These are phyloP conservation scores for Debaryomyces prosopidis DNA, from an alignment of 805 yeast genomes.

Conservation along the genomic window DNA sequence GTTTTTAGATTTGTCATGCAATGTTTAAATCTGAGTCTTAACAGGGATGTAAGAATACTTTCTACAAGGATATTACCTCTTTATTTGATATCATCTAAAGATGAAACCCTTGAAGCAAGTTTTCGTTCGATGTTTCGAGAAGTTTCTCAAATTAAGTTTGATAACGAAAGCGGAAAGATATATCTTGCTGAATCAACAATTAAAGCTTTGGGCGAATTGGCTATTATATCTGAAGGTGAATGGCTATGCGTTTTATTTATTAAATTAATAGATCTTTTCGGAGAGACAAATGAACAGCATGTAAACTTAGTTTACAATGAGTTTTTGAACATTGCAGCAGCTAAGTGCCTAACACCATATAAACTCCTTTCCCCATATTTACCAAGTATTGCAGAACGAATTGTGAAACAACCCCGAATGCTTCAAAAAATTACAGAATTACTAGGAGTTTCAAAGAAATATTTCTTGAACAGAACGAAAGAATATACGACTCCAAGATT, in stretches of 20 bases:
- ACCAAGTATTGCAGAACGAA: slow-evolving; percentile 64
- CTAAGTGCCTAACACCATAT: slow-evolving; percentile 67
- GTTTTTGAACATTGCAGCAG: slow-evolving; percentile 56
- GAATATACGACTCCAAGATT: slow-evolving; percentile 76
- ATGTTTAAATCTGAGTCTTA: slow-evolving; percentile 37
- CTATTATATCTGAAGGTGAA: slow-evolving; percentile 64
- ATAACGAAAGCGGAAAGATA: slow-evolving; percentile 18
- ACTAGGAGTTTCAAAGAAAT: slow-evolving; percentile 59
- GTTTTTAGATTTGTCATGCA: slow-evolving; percentile 43
- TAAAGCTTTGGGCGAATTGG: slow-evolving; percentile 63
- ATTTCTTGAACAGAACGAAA: slow-evolving; percentile 68
- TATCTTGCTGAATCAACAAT: slow-evolving; percentile 60
- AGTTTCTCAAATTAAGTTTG: slow-evolving; percentile 43
- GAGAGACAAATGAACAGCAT: slow-evolving; percentile 63
- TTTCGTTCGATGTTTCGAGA: slow-evolving; percentile 46
- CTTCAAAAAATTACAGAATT: slow-evolving; percentile 63
- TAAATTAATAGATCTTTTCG: slow-evolving; percentile 64
- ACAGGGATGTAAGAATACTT: slow-evolving; percentile 57
- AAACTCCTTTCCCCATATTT: slow-evolving; percentile 77
- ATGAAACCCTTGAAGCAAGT: slow-evolving; percentile 37
- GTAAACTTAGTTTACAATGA: slow-evolving; percentile 69
- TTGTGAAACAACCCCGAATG: slow-evolving; percentile 60
- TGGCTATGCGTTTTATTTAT: slow-evolving; percentile 64
- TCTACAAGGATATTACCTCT: slow-evolving; percentile 56
- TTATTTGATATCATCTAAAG: slow-evolving; percentile 39